A percentile compares a stretch with the other conserved stretches of the same genome.
phyloP scores from a whole-genome alignment of 2,329 filamentous ascomycete genomes.

The Diplodia intermedia region DNA sequence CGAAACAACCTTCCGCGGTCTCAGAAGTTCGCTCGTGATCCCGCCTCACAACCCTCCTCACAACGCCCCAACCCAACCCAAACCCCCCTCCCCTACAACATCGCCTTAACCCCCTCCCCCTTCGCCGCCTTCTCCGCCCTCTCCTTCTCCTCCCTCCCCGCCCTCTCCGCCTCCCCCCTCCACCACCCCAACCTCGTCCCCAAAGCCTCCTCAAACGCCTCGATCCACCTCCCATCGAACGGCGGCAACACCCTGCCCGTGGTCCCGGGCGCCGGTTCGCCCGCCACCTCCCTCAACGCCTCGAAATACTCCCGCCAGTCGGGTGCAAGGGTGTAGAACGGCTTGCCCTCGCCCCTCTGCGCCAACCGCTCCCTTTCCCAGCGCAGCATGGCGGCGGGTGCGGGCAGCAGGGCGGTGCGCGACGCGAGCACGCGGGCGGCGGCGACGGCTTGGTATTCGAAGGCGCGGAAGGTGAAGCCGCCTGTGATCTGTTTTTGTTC shows the following conservation, averaged over 20 bases:
- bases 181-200: background rate
- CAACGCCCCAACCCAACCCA: too few relatives aligned
- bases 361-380: conserved; percentile 33
- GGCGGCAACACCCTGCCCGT: background rate
- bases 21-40: too few relatives aligned
- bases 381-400: conserved; percentile 21
- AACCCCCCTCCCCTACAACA: background rate
- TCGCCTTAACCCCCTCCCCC: background rate
- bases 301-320: conserved; percentile 36
- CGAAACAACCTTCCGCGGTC: too few relatives aligned
- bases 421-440: conserved; percentile 34
- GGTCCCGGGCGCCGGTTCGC: conserved; percentile 30
- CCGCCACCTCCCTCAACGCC: conserved; percentile 33
- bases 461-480: conserved; percentile 35
- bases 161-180: conserved; percentile 9
- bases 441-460: conserved; percentile 37
- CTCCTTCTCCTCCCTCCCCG: background rate
- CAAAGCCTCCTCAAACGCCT: background rate
- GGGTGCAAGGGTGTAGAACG: conserved; percentile 35
- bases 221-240: conserved; percentile 1
- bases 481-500: conserved; percentile 20
- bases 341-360: conserved; percentile 30
- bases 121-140: background rate
- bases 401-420: conserved; percentile 34
- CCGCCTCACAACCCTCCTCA: too few relatives aligned